phyloP scores from a whole-genome alignment of 2,329 filamentous ascomycete species.

The Harringtonia lauricola region DNA sequence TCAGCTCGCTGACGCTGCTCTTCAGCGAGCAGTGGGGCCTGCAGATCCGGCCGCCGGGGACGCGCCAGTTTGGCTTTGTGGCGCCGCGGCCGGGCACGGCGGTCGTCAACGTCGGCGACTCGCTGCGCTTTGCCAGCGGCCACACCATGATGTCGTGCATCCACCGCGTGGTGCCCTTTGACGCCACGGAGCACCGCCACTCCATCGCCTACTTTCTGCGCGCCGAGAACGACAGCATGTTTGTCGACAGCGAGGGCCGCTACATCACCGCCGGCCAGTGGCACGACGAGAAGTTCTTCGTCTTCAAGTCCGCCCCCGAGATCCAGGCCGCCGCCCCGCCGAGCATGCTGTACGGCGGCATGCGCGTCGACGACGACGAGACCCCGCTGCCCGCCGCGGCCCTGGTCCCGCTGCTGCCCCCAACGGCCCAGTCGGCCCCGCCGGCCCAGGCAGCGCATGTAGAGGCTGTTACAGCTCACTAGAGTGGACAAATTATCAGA shows the following conservation, averaged over 20 bases:
- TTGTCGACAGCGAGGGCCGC: constrained; percentile 41
- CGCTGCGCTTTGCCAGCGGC: constrained; percentile 41
- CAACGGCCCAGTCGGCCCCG: no score
- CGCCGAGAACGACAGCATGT: constrained; percentile 44
- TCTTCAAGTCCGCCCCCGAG: constrained; percentile 22
- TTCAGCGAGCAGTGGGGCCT: constrained; percentile 47
- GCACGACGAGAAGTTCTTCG: constrained; percentile 44
- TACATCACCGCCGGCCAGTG: constrained; percentile 41
- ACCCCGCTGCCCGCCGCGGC: neutral
- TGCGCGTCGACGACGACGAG: constrained; percentile 29
- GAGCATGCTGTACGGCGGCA: constrained; percentile 38
- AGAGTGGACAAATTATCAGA: no score
- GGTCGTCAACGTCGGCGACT: constrained; percentile 48
- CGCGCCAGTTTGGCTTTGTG: constrained; percentile 40
- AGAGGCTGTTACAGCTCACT: no score
- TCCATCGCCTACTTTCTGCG: constrained; percentile 48
- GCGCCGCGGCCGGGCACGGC: constrained; percentile 38
- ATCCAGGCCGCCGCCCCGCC: constrained; percentile 34
- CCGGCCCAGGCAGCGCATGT: no score
- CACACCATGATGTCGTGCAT: constrained; percentile 45
- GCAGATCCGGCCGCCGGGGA: constrained; percentile 33
- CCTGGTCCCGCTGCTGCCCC: no score
- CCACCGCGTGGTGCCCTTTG: constrained; percentile 43
- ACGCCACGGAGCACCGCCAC: constrained; percentile 42
- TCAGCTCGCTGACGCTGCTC: constrained; percentile 42